Percentiles rank a stretch among this genome's conserved stretches.
phyloP scores from a whole-genome alignment of 306 rosid genomes.

The Senna siamea region DNA sequence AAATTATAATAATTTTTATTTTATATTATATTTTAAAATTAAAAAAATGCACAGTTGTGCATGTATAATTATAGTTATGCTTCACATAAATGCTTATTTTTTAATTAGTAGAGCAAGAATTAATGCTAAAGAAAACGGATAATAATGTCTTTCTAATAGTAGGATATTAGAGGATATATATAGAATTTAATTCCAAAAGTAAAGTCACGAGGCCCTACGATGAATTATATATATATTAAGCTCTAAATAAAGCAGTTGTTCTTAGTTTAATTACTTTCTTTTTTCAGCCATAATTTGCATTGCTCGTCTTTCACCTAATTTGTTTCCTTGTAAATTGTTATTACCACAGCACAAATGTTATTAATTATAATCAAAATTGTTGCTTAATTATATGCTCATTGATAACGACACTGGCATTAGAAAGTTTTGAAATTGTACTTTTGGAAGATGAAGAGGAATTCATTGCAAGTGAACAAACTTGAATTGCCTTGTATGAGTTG shows the following conservation, averaged over 20 bases:
- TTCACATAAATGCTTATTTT: conserved; percentile 28
- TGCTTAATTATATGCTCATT: neutral
- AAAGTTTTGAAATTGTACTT: neutral
- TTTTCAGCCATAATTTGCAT: neutral
- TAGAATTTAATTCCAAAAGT: too few relatives aligned
- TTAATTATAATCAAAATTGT: neutral
- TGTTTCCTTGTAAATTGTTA: too few relatives aligned
- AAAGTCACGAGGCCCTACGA: too few relatives aligned
- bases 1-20: too few relatives aligned
- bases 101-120: neutral
- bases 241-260: neutral
- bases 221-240: too few relatives aligned
- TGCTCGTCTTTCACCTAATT: neutral
- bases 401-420: neutral
- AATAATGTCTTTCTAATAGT: neutral
- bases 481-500: neutral
- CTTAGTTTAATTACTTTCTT: neutral
- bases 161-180: neutral
- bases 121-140: neutral
- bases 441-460: neutral
- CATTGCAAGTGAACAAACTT: too few relatives aligned
- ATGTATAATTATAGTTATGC: too few relatives aligned
- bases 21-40: too few relatives aligned
- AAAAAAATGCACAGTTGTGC: too few relatives aligned
- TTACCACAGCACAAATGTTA: too few relatives aligned